Evolutionary conservation across 2,329 filamentous ascomycete genomes (phyloP).

Genomic region (Diaporthe sp.): DNA sequence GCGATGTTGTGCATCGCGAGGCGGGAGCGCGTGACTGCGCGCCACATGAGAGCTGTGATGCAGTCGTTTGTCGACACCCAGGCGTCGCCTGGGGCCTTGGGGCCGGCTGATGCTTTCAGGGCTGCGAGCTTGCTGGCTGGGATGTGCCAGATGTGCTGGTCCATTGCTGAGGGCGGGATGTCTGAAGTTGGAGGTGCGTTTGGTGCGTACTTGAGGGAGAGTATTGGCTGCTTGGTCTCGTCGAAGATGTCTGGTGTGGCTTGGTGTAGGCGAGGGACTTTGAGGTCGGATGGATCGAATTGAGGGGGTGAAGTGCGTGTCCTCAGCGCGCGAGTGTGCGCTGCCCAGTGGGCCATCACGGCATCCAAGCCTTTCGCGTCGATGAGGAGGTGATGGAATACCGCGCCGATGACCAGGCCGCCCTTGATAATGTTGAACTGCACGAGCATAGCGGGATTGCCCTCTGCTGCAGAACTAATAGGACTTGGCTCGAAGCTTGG

Average conservation of each 20-base stretch:
- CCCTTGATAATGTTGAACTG: constrained; percentile 16
- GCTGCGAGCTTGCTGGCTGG: constrained; percentile 15
- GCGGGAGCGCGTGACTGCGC: neutral
- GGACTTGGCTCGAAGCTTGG: neutral
- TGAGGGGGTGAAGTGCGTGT: neutral
- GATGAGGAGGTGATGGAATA: constrained; percentile 16
- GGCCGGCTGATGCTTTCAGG: constrained; percentile 20
- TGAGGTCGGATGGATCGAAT: neutral
- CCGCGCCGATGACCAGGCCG: constrained; percentile 12
- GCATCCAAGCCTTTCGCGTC: constrained; percentile 14
- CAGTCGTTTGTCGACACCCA: constrained; percentile 33
- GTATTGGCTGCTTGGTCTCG: neutral
- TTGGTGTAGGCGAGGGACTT: neutral
- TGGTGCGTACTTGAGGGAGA: constrained; percentile 28
- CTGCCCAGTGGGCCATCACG: constrained; percentile 18
- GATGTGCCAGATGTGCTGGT: constrained; percentile 31
- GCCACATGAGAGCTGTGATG: constrained; percentile 30
- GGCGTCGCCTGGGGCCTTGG: neutral
- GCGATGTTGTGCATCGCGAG: constrained; percentile 15
- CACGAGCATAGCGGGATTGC: constrained; percentile 1
- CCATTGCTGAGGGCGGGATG: constrained; percentile 27
- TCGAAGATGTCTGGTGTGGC: neutral
- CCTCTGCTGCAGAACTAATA: neutral
- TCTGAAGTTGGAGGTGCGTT: constrained; percentile 8
- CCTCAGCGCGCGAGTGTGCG: constrained; percentile 15